Evolutionary conservation across 768 basidiomycete species (phyloP).

Genomic region (Russula earlei): DNA sequence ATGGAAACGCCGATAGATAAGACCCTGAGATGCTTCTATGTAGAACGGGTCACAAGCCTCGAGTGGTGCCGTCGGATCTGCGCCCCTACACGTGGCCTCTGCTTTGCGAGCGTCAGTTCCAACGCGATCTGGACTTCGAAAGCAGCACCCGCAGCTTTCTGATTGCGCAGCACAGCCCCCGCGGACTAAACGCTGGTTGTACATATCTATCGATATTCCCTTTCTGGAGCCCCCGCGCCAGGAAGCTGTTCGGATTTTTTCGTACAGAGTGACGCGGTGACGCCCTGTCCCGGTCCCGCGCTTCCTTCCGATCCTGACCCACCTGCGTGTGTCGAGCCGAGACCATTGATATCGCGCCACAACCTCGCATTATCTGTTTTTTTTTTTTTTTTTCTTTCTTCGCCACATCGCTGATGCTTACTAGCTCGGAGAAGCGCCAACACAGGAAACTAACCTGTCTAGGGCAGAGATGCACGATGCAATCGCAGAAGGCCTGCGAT

Average conservation of each 20-base stretch:
- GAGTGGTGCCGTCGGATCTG: background rate
- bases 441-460: background rate
- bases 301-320: background rate
- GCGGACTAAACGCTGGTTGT: slow-evolving; percentile 12
- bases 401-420: too few relatives aligned
- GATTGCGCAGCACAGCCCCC: slow-evolving; percentile 3
- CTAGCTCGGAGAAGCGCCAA: background rate
- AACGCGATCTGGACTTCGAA: background rate
- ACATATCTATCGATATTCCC: slow-evolving; percentile 5
- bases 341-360: too few relatives aligned
- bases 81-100: background rate
- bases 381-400: background rate
- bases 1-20: background rate
- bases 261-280: background rate
- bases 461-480: background rate
- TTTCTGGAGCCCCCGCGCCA: background rate
- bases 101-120: background rate
- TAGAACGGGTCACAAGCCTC: background rate
- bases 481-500: background rate
- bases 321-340: too few relatives aligned
- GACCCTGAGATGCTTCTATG: background rate
- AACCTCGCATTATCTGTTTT: too few relatives aligned
- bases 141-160: background rate
- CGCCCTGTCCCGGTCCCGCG: background rate
- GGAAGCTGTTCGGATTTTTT: background rate